phyloP scores from a whole-genome alignment of 371 early-diverging fungal species.

The Mortierella sp. region DNA sequence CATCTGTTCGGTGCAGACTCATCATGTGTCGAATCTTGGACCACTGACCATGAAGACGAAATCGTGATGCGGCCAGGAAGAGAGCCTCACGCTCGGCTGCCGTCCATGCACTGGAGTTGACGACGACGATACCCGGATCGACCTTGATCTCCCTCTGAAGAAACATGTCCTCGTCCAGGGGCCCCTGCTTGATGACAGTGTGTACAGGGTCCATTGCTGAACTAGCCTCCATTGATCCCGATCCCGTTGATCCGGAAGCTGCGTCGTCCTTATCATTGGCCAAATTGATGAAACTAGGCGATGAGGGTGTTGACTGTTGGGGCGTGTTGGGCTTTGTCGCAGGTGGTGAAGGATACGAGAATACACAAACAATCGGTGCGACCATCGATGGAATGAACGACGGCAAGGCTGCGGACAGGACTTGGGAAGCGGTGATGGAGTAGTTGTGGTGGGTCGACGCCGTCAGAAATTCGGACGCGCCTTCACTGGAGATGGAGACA shows the following conservation, averaged over 20 bases:
- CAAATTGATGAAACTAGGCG: conserved; percentile 1
- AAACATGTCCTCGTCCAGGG: not conserved
- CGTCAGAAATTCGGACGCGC: conserved; percentile 43
- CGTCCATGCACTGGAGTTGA: conserved; percentile 33
- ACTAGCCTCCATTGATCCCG: not conserved
- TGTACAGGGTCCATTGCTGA: not conserved
- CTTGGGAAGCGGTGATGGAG: conserved; percentile 31
- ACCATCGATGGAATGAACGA: conserved; percentile 54
- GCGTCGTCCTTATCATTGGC: not conserved
- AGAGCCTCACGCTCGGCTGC: conserved; percentile 40
- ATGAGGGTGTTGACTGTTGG: conserved; percentile 13
- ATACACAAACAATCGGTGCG: conserved; percentile 55
- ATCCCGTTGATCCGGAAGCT: not conserved
- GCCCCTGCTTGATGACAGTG: not conserved
- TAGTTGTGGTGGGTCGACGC: conserved; percentile 40
- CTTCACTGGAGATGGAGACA: conserved; percentile 37
- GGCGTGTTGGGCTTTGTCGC: conserved; percentile 24
- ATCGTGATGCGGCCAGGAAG: conserved; percentile 36
- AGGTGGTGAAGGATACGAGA: conserved; percentile 44
- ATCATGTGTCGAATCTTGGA: conserved; percentile 40
- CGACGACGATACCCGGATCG: conserved; percentile 16
- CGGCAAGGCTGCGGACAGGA: conserved; percentile 39
- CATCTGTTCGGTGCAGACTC: conserved; percentile 40
- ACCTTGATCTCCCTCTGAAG: conserved; percentile 12
- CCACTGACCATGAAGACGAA: conserved; percentile 41